Conservation (phyloP, 768 basidiomycete species). For the Boletus reticulatus region DNA sequence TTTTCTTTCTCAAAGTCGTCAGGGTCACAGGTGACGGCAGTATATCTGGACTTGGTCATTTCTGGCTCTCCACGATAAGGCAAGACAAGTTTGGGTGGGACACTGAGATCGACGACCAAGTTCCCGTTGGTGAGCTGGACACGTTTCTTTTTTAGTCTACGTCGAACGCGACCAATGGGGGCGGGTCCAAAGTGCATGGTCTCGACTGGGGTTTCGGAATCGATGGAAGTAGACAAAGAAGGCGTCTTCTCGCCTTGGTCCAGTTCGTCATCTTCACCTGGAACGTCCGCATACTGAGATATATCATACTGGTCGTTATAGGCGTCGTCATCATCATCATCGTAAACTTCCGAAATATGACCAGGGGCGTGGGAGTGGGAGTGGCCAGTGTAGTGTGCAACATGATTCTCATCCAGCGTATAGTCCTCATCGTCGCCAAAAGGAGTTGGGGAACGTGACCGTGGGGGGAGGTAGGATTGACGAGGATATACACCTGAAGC, state of each 20-base stretch:
- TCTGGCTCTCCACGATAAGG: slow-evolving; percentile 70
- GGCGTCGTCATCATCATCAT: slow-evolving; percentile 6
- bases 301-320: slow-evolving; percentile 30
- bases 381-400: slow-evolving; percentile 53
- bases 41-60: slow-evolving; percentile 72
- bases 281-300: slow-evolving; percentile 28
- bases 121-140: slow-evolving; percentile 87
- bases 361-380: slow-evolving; percentile 17
- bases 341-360: slow-evolving; percentile 23
- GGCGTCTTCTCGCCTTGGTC: slow-evolving; percentile 25
- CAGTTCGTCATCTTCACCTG: slow-evolving; percentile 17
- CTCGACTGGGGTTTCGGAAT: slow-evolving; percentile 54
- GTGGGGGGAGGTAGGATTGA: slow-evolving; percentile 46
- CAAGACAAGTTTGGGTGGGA: slow-evolving; percentile 82
- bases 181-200: slow-evolving; percentile 89
- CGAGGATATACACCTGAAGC: slow-evolving; percentile 59
- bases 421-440: slow-evolving; percentile 74
- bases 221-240: slow-evolving; percentile 29
- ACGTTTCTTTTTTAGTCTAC: slow-evolving; percentile 77
- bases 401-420: slow-evolving; percentile 52
- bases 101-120: slow-evolving; percentile 78
- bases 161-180: slow-evolving; percentile 71
- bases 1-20: slow-evolving; percentile 85
- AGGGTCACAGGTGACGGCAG: slow-evolving; percentile 92
- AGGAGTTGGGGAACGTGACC: slow-evolving; percentile 77